Evolutionary conservation across 192 early-diverging fungal genomes (phyloP).

Genomic region (Irineochytrium annulatum): DNA sequence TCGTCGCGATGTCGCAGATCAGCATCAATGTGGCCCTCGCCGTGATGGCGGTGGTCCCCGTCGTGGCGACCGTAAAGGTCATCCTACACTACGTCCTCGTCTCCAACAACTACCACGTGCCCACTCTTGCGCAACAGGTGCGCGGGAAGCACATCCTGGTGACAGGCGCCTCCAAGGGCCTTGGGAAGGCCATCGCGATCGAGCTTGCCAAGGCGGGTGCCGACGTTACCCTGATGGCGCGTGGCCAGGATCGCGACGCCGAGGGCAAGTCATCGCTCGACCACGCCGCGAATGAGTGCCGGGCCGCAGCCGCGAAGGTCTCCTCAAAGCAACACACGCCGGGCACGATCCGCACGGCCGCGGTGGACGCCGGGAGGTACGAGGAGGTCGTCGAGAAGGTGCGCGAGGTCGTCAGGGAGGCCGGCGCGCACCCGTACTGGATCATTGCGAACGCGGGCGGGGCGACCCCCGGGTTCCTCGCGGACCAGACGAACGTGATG

Average conservation of each 20-base stretch:
- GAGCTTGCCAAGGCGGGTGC: conserved; percentile 32
- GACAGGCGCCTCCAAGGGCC: conserved; percentile 45
- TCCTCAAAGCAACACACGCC: conserved; percentile 17
- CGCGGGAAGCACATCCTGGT: conserved; percentile 35
- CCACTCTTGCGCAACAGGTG: conserved; percentile 3
- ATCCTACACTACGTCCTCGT: conserved; percentile 14
- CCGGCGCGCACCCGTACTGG: conserved; percentile 8
- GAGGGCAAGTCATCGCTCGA: conserved; percentile 17
- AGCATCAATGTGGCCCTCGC: conserved; percentile 4
- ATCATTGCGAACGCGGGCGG: conserved; percentile 26
- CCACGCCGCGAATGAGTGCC: conserved; percentile 18
- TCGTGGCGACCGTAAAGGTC: conserved; percentile 23
- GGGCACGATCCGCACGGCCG: neutral
- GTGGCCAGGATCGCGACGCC: conserved; percentile 22
- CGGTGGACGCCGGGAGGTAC: conserved; percentile 10
- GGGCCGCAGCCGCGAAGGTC: conserved; percentile 1
- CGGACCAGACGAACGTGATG: conserved; percentile 23
- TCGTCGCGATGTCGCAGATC: conserved; percentile 12
- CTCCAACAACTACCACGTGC: neutral
- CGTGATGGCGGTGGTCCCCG: conserved; percentile 4
- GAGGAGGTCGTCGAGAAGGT: conserved; percentile 15
- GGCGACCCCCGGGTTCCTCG: conserved; percentile 24
- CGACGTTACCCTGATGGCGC: conserved; percentile 44
- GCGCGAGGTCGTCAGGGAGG: conserved; percentile 18
- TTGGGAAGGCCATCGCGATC: conserved; percentile 33